Evolutionary conservation across 208 protist species (phyloP), one percentile per base, ranked within the genome.

Genomic region (Histomonas meleagridis): DNA sequence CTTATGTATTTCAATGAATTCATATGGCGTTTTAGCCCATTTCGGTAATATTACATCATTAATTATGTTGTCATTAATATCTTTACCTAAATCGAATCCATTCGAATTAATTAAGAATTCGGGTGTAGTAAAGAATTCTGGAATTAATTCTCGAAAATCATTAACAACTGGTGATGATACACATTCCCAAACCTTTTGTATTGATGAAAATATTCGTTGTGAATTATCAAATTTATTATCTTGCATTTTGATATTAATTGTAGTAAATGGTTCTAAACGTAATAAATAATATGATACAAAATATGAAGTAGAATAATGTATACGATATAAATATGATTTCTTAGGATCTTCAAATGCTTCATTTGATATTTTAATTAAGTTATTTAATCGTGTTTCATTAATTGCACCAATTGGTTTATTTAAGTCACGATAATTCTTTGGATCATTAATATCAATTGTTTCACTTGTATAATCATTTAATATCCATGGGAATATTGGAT

Each of bases 401-500:
- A 91, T 38, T 10, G 40, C 40, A 21, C 90, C 90, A 72, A 91
- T 40, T 43, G 51, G 23, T 40, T 65, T 40, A 38, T 14, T 18
- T 10, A 91, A 55, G 38, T 91, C 90, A 26, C 90, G 26, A n/a
- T 55, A 91, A 28, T 38, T 65, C 1, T 49, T 38, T 40, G 18
- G 4, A 43, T 72, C 57, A n/a, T 72, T n/a, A 1, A 91, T 26
- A 35, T 91, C 26, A 18, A 91, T 38, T 7, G 0, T 28, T 5
- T 53, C 23, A 38, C 49, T 90, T 32, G 38, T 16, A 91, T 95
- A 95, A 72, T 95, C 92, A 7, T 60, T 57, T 46, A 95, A 48
- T n/a, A 95, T 91, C 94, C 94, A 95, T 0, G 94, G 94, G 35
- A 94, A 90, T 21, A 91, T 28, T 57, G 90, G 90, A 91, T 91